Conservation (phyloP, 768 basidiomycete genomes). For the Trametes coccinea region DNA sequence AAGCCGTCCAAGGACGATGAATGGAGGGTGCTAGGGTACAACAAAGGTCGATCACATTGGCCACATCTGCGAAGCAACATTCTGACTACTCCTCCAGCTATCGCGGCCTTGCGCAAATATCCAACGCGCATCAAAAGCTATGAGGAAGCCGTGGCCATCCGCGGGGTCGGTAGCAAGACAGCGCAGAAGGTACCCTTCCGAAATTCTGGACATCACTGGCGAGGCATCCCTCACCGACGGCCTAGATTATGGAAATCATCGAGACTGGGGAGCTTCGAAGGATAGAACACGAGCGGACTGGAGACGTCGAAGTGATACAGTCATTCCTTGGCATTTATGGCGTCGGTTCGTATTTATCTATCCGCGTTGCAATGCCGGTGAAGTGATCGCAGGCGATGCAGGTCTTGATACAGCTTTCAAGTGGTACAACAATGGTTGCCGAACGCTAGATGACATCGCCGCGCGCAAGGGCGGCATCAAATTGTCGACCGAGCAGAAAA, state of each 20-base stretch:
- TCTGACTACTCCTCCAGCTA: conserved; percentile 41
- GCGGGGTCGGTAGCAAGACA: conserved; percentile 72
- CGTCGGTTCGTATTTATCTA: conserved; percentile 56
- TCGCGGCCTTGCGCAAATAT: conserved; percentile 55
- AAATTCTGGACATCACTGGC: not conserved
- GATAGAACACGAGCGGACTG: conserved; percentile 65
- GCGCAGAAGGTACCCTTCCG: conserved; percentile 59
- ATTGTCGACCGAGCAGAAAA: conserved; percentile 58
- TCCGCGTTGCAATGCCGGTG: too few relatives aligned
- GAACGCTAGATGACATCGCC: conserved; percentile 74
- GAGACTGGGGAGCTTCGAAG: conserved; percentile 71
- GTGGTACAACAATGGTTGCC: conserved; percentile 77
- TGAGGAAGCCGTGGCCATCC: conserved; percentile 59
- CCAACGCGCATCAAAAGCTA: conserved; percentile 58
- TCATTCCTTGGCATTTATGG: conserved; percentile 84
- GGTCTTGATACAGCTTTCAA: conserved; percentile 65
- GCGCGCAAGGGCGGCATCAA: conserved; percentile 61
- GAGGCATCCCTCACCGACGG: not conserved
- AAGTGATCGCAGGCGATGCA: conserved; percentile 27
- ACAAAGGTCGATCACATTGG: conserved; percentile 51
- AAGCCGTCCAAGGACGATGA: conserved; percentile 60
- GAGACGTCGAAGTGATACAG: conserved; percentile 54
- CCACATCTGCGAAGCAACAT: too few relatives aligned
- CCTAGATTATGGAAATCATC: conserved; percentile 79
- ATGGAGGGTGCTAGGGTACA: conserved; percentile 68